Base-by-base conservation (phyloP, 306 rosid species). In the Corylus avellana region DNA sequence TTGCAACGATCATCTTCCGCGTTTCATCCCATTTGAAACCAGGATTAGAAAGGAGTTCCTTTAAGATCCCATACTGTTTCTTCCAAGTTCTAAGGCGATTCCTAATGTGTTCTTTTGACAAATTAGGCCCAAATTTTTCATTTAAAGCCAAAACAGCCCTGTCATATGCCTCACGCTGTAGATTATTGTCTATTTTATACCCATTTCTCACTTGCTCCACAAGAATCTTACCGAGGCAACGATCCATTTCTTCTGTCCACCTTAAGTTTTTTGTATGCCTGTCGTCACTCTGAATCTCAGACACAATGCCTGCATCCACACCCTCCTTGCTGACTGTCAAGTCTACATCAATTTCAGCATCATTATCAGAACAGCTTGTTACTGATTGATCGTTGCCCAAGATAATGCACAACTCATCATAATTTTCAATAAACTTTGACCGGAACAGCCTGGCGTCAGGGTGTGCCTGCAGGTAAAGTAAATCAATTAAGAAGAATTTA, bases 211-310 rank as follows among this genome's bases (percentile, higher is more conserved):
- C 88, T 73, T 89, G 90, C 58, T 78, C 87, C 37, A 76, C 89
- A 22, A 86, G 90, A 71, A 81, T 70, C 83, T 77, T 85, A 50
- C 87, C 90, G 78, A 84, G 89, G 83, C 85, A 89, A 77, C 70
- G 50, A 72, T 89, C 92, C 92, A 89, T 89, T 82, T 86, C 83
- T 66, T 73, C 79, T 70, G 92, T 86, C 92, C 90, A 89, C 82
- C 85, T 82, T 61, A 84, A 72, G 4, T 17, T 83, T 83, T 84
- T 87, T 53, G 76, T 66, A 75, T 82, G 87, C 79, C 53, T 84
- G 64, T 86, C 89, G 70, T 72, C 85, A 76, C 77, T 78, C 56
- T 78, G 85, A 66, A 75, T 71, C 56, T 83, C 89, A 73, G 87
- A 84, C 48, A 78, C 78, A 74, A 62, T 56, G 56, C 69, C n/a